Conservation (phyloP, 2,329 filamentous ascomycete species). For the Mollisia scopiformis region DNA sequence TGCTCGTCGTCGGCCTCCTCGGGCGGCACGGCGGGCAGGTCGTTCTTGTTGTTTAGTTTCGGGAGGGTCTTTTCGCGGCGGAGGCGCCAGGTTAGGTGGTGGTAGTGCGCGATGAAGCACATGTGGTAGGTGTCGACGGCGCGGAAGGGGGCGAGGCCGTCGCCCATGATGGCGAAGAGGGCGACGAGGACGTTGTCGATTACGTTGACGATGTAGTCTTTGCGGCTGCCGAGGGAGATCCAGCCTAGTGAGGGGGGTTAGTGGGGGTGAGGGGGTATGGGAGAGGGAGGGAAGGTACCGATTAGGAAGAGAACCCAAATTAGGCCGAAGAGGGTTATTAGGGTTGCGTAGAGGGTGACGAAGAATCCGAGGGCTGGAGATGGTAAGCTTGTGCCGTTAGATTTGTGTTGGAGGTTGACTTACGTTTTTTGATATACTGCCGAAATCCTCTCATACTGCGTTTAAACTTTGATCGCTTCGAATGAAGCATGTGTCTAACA, state of each 20-base stretch:
- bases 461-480: constrained; percentile 77
- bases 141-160: constrained; percentile 74
- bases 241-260: constrained; percentile 48
- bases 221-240: constrained; percentile 78
- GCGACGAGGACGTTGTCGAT: constrained; percentile 74
- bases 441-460: constrained; percentile 78
- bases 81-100: constrained; percentile 62
- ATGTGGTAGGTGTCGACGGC: constrained; percentile 86
- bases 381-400: constrained; percentile 15
- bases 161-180: constrained; percentile 71
- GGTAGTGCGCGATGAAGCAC: constrained; percentile 64
- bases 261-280: too few relatives aligned
- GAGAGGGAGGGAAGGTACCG: constrained; percentile 44
- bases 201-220: constrained; percentile 70
- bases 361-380: constrained; percentile 72
- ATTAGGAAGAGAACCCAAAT: constrained; percentile 93
- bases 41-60: constrained; percentile 61
- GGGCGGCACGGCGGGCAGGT: constrained; percentile 50
- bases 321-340: constrained; percentile 83
- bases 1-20: constrained; percentile 39
- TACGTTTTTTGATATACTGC: constrained; percentile 74
- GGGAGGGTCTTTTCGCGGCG: constrained; percentile 60
- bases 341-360: constrained; percentile 79
- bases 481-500: constrained; percentile 86
- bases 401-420: constrained; percentile 35